Evolutionary conservation across 768 basidiomycete species (phyloP), one percentile per base, ranked within the genome.

Genomic region (Pleurotus salmoneostramineus): DNA sequence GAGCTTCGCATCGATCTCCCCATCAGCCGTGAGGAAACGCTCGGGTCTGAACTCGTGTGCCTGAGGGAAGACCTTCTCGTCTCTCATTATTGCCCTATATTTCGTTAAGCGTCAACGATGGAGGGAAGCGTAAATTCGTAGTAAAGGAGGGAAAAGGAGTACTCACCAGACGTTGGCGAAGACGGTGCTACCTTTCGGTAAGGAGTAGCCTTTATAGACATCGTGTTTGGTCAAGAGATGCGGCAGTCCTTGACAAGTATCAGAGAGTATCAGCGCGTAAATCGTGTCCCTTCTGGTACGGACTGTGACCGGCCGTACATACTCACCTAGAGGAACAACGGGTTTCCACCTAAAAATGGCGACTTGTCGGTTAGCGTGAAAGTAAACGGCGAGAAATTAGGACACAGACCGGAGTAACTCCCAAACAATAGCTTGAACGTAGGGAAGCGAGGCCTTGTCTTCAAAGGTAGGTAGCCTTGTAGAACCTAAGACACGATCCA

Each of bases 11-110:
- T 69, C 58, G n/a, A 64, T 49, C 32, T 61, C 54, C 6, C 66
- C 67, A 43, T 68, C 62, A 17, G 58, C 21, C 21, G 21, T 55
- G 12, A 74, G 58, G 54, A 72, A 78, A n/a, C 77, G 67, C 40
- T 76, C 74, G 6, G 76, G 76, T 0, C 60, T 62, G 61, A 78
- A 78, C 6, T 64, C 50, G 10, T 67, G 62, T n/a, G 76, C 72
- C n/a, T 72, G 62, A 1, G 71, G 70, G 51, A 77, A 79, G 5
- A 61, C 57, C 34, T 58, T 56, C 51, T 68, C 64, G 21, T 77
- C 69, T 43, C 72, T 72, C n/a, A 66, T 56, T 36, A 77, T 61
- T 6, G 68, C 69, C 75, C 74, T 70, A 49, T 10, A 27, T 49
- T 27, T 27, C 21, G 21, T 27, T 3, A 27, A 27, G 21, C 5